Base-by-base conservation (phyloP, 2,329 filamentous ascomycete genomes). In the Cercospora nicotianae region DNA sequence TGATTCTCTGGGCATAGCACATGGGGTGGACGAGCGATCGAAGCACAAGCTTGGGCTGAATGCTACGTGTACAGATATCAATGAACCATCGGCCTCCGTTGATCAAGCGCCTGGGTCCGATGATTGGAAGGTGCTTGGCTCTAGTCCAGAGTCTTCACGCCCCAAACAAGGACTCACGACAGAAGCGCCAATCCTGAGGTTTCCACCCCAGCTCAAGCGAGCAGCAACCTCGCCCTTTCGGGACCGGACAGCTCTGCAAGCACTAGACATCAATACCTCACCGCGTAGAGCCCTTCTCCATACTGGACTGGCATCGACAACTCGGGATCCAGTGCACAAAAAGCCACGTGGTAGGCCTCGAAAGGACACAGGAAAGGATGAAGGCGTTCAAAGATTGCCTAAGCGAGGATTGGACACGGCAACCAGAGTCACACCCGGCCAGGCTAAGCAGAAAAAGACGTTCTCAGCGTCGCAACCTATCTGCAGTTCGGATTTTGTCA, bases 221-320 rank as follows among this genome's bases (percentile, higher is more conserved):
- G 58, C 64, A 16, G 67, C 70, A 9, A 70, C 70, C 9, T 71
- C 72, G 9, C 69, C 69, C n/a, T 42, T 61, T 36, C 60, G 65
- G 13, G 63, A 63, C 39, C 65, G 75, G 63, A 51, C 70, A 33
- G 73, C 70, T 33, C 70, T 77, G 3, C 72, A 71, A 59, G 53
- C 66, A 7, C 72, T 77, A 13, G 74, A 77, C 55, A 66, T 70
- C 20, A 77, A 77, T 18, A 66, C 63, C 16, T 73, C 70, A 42
- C 67, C 67, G 20, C 36, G 33, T 8, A 65, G 67, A 36, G 59
- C 28, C 3, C 36, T 60, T 55, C 51, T 67, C 51, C 36, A 53
- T 45, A 45, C 68, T 51, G 10, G 18, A 60, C 6, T 64, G 65
- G 3, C 10, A 7, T 13, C 64, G 8, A 61, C 39, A 16, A 45